Percentiles rank a stretch among this genome's conserved stretches.
These are phyloP conservation scores for Blastomyces emzantsi DNA, from an alignment of 2,329 filamentous ascomycete genomes.

Conservation along the genomic window DNA sequence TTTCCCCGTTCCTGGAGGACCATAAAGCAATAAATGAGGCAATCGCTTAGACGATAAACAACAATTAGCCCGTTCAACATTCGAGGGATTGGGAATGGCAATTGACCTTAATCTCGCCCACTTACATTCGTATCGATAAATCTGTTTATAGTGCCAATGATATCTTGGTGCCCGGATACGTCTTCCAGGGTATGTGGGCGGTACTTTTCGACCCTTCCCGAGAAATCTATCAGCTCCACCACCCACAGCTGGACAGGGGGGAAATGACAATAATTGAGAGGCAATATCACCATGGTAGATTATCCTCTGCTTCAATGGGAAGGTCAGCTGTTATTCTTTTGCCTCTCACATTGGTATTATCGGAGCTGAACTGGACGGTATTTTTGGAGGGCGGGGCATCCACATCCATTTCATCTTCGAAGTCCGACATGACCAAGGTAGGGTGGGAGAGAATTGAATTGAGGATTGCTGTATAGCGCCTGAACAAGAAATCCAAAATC, in stretches of 20 bases:
- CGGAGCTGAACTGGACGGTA: slow-evolving; percentile 61
- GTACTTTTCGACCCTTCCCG: slow-evolving; percentile 85
- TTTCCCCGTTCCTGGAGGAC: slow-evolving; percentile 92
- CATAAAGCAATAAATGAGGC: slow-evolving; percentile 92
- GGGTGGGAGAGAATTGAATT: neutral
- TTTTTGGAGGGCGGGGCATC: slow-evolving; percentile 46
- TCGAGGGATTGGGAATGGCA: neutral
- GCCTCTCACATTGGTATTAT: slow-evolving; percentile 60
- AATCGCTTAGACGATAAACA: slow-evolving; percentile 50
- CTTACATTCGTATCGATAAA: slow-evolving; percentile 82
- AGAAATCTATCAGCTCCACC: slow-evolving; percentile 15
- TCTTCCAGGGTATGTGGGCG: slow-evolving; percentile 79
- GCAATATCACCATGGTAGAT: slow-evolving; percentile 66
- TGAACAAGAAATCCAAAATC: neutral
- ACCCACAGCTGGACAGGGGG: neutral
- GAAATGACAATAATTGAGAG: neutral
- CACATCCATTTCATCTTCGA: slow-evolving; percentile 60
- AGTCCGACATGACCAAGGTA: slow-evolving; percentile 42
- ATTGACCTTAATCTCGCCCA: neutral
- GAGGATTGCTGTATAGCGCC: slow-evolving; percentile 8
- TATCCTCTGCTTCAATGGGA: slow-evolving; percentile 88
- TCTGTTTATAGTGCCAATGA: slow-evolving; percentile 94
- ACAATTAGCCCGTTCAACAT: neutral
- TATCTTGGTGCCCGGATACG: slow-evolving; percentile 94
- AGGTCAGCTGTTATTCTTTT: slow-evolving; percentile 89